phyloP scores from a whole-genome alignment of 2,329 filamentous ascomycete species.

The Aspergillus sp. region DNA sequence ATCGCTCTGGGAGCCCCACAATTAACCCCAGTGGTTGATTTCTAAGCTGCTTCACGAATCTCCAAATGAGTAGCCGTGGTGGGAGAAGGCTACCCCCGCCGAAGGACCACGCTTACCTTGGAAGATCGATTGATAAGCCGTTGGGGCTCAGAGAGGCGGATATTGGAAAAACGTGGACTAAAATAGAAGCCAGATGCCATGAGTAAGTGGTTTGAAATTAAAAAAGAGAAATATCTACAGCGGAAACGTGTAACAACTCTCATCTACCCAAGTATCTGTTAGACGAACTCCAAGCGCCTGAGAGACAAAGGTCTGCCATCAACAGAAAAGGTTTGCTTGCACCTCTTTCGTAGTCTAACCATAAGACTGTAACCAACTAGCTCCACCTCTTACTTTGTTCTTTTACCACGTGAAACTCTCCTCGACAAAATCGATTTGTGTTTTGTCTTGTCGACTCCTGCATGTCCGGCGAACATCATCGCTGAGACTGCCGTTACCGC shows the following conservation, averaged over 20 bases:
- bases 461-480: conserved; percentile 74
- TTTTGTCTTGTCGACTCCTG: conserved; percentile 59
- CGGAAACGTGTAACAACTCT: neutral
- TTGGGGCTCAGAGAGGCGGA: neutral
- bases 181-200: neutral
- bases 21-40: neutral
- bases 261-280: neutral
- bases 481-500: conserved; percentile 71
- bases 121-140: neutral
- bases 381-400: neutral
- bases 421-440: conserved; percentile 72
- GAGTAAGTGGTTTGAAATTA: neutral
- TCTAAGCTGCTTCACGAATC: conserved; percentile 6
- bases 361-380: neutral
- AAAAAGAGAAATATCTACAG: conserved; percentile 1
- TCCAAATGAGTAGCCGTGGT: neutral
- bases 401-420: conserved; percentile 64
- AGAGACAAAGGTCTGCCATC: neutral
- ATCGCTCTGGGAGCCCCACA: conserved; percentile 5
- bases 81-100: no score
- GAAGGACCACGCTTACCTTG: neutral
- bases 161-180: neutral
- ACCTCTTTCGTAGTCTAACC: neutral
- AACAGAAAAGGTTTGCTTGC: neutral
- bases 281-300: conserved; percentile 2